These are phyloP conservation scores for Colletotrichum endophyticum DNA, from an alignment of 2,329 filamentous ascomycete genomes.

Conservation along the genomic window DNA sequence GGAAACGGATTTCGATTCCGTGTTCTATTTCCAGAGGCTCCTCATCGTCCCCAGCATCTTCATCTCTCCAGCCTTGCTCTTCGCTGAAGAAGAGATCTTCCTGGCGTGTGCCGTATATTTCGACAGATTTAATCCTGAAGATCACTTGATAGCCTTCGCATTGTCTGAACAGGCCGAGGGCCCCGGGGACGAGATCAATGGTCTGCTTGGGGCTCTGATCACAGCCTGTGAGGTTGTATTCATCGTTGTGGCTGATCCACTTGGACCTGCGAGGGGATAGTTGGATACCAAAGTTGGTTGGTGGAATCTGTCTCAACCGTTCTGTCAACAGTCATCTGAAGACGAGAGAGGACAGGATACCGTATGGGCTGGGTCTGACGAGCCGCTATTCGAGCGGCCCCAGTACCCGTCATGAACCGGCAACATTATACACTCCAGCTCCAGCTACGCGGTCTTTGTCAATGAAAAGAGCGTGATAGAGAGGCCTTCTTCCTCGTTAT, in stretches of 20 bases:
- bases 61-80: not conserved
- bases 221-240: no score
- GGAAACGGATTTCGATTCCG: not conserved
- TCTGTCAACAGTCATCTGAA: not conserved
- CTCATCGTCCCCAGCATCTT: not conserved
- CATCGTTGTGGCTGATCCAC: no score
- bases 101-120: not conserved
- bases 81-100: not conserved
- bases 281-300: not conserved
- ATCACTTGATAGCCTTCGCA: not conserved
- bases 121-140: accelerated
- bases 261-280: not conserved
- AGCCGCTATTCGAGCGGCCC: not conserved
- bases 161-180: not conserved
- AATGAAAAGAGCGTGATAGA: not conserved
- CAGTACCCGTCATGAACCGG: not conserved
- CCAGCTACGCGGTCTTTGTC: not conserved
- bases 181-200: not conserved
- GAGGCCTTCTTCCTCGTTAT: not conserved
- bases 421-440: not conserved
- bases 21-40: not conserved
- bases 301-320: not conserved
- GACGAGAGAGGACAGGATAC: not conserved
- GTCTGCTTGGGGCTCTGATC: not conserved
- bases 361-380: not conserved